Conservation (phyloP, 179 eudicot genomes). For the Beta lomatogona region DNA sequence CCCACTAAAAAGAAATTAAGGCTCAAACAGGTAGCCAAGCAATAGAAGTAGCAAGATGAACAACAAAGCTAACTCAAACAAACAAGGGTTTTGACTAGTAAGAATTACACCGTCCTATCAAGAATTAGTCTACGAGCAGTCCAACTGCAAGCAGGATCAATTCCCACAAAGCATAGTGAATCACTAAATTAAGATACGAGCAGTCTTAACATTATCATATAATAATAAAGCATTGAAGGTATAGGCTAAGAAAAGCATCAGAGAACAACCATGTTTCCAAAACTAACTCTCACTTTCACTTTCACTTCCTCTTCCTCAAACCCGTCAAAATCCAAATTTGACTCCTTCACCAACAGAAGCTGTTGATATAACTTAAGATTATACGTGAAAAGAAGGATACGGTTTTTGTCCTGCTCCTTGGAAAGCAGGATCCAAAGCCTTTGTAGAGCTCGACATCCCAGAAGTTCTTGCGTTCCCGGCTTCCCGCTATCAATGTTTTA, state of each 20-base stretch:
- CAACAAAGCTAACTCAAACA: not conserved
- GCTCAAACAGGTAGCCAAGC: constrained; percentile 16
- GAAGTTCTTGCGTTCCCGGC: not conserved
- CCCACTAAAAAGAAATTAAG: constrained; percentile 80
- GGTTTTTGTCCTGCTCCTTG: constrained; percentile 85
- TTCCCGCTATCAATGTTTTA: constrained; percentile 4
- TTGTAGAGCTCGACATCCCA: constrained; percentile 68
- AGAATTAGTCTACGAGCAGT: not conserved
- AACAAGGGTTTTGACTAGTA: not conserved
- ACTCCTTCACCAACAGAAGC: not conserved
- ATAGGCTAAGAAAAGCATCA: not conserved
- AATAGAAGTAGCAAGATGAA: not conserved
- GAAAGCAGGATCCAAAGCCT: constrained; percentile 91
- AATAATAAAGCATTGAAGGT: not conserved
- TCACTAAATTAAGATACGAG: not conserved
- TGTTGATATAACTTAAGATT: not conserved
- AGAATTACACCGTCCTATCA: not conserved
- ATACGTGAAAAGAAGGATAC: constrained; percentile 60
- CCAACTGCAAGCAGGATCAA: not conserved
- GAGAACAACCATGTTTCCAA: not conserved
- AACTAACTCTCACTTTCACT: not conserved
- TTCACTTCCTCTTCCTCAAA: not conserved
- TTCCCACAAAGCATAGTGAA: not conserved
- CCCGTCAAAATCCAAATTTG: not conserved
- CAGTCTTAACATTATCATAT: not conserved